Percentiles rank a stretch among this genome's conserved stretches.
Evolutionary conservation across 768 basidiomycete species (phyloP).

Genomic region (Rhodotorula paludigena): DNA sequence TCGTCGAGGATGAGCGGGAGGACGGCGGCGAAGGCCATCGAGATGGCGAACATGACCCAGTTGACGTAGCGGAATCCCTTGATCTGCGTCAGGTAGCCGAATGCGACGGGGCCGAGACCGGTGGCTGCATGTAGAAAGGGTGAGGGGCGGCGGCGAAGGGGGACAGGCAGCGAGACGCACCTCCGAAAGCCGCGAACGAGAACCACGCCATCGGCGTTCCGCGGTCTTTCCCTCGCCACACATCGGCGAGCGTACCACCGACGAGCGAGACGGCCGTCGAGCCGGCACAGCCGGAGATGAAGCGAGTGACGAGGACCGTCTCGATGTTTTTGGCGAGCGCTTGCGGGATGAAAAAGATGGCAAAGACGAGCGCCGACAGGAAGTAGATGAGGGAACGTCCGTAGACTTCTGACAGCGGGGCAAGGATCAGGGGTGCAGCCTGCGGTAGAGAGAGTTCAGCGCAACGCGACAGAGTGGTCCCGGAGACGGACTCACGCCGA

Average conservation of each 20-base stretch:
- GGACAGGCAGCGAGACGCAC: neutral
- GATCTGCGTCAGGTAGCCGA: conserved; percentile 54
- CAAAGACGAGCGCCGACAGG: conserved; percentile 40
- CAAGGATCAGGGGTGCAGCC: conserved; percentile 45
- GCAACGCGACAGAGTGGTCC: neutral
- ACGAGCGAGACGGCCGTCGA: conserved; percentile 47
- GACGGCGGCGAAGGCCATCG: conserved; percentile 54
- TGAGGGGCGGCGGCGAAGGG: neutral
- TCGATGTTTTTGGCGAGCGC: conserved; percentile 46
- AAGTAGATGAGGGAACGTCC: conserved; percentile 46
- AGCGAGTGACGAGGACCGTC: conserved; percentile 46
- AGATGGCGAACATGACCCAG: conserved; percentile 50
- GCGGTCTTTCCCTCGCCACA: conserved; percentile 45
- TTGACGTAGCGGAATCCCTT: conserved; percentile 66
- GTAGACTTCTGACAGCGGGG: conserved; percentile 44
- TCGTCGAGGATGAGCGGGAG: conserved; percentile 62
- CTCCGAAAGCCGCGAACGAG: conserved; percentile 57
- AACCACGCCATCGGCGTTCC: conserved; percentile 71
- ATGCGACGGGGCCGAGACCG: conserved; percentile 58
- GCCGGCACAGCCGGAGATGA: conserved; percentile 47
- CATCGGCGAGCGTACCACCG: conserved; percentile 49
- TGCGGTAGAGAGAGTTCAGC: conserved; percentile 8
- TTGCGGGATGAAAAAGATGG: conserved; percentile 34
- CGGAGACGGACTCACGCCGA: conserved; percentile 38
- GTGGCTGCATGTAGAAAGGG: conserved; percentile 48